These are phyloP conservation scores for Acaromyces ingoldii DNA, from an alignment of 1,284 basidiomycete species.

Conservation along the genomic window DNA sequence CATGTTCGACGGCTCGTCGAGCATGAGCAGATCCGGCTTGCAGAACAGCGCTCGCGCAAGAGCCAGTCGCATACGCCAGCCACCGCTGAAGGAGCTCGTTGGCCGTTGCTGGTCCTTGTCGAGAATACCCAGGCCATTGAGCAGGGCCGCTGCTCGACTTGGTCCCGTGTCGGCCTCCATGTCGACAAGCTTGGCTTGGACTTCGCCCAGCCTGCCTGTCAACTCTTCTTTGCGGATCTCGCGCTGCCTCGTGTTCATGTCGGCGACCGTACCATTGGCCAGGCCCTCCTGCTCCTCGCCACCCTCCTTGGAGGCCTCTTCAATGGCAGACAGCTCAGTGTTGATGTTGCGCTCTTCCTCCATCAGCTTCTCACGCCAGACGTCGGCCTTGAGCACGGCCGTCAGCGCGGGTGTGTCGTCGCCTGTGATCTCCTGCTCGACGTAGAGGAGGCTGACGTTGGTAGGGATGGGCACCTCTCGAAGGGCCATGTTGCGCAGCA, in stretches of 20 bases:
- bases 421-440: slow-evolving; percentile 84
- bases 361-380: slow-evolving; percentile 48
- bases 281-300: slow-evolving; percentile 25
- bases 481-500: slow-evolving; percentile 91
- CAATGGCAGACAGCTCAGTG: slow-evolving; percentile 38
- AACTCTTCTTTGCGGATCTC: slow-evolving; percentile 66
- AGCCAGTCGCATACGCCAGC: slow-evolving; percentile 99
- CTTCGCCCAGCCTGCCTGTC: slow-evolving; percentile 76
- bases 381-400: slow-evolving; percentile 72
- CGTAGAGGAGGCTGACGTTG: slow-evolving; percentile 93
- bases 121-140: slow-evolving; percentile 87
- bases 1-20: slow-evolving; percentile 78
- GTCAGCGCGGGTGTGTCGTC: slow-evolving; percentile 89
- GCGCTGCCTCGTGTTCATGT: slow-evolving; percentile 49
- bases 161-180: slow-evolving; percentile 98
- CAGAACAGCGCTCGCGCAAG: slow-evolving; percentile 93
- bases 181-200: slow-evolving; percentile 83
- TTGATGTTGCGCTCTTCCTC: slow-evolving; percentile 40
- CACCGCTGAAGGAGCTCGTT: slow-evolving; percentile 76
- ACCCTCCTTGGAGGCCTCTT: slow-evolving; percentile 31
- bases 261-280: slow-evolving; percentile 35
- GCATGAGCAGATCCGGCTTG: slow-evolving; percentile 57
- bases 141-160: slow-evolving; percentile 77
- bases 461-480: slow-evolving; percentile 73
- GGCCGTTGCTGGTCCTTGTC: slow-evolving; percentile 69